These are phyloP conservation scores for Fusarium burgessii DNA, from an alignment of 2,329 filamentous ascomycete genomes.

Conservation along the genomic window DNA sequence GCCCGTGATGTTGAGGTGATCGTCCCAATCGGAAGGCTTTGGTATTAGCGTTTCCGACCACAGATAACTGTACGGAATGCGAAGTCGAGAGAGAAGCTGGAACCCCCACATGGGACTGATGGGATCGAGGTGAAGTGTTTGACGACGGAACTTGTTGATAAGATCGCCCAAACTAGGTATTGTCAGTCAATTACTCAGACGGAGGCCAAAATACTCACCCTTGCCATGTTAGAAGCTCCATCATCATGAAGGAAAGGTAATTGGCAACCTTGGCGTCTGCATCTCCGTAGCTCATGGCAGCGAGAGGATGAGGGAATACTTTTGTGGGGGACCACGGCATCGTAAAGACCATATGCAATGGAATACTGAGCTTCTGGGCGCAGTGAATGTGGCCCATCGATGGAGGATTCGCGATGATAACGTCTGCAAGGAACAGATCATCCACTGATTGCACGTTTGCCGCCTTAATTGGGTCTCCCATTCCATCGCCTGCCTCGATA, in stretches of 20 bases:
- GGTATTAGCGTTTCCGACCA: constrained; percentile 77
- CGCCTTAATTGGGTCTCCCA: constrained; percentile 45
- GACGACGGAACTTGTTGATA: constrained; percentile 76
- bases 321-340: constrained; percentile 79
- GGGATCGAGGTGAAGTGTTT: constrained; percentile 71
- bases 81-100: constrained; percentile 70
- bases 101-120: constrained; percentile 75
- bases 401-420: constrained; percentile 67
- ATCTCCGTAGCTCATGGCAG: constrained; percentile 54
- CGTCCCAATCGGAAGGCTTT: constrained; percentile 72
- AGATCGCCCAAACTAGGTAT: constrained; percentile 69
- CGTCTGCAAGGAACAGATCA: constrained; percentile 64
- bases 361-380: constrained; percentile 61
- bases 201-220: constrained; percentile 54
- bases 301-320: constrained; percentile 44
- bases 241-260: constrained; percentile 56
- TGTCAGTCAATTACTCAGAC: not conserved
- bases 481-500: constrained; percentile 53
- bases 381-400: constrained; percentile 65
- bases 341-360: constrained; percentile 65
- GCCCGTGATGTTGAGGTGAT: constrained; percentile 69
- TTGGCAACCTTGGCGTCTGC: constrained; percentile 42
- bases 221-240: constrained; percentile 82
- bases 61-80: constrained; percentile 76
- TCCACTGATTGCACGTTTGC: constrained; percentile 42